Evolutionary conservation across 257 asterid genomes (phyloP), one percentile per base, ranked within the genome.

Genomic region (Verbascum thapsus): DNA sequence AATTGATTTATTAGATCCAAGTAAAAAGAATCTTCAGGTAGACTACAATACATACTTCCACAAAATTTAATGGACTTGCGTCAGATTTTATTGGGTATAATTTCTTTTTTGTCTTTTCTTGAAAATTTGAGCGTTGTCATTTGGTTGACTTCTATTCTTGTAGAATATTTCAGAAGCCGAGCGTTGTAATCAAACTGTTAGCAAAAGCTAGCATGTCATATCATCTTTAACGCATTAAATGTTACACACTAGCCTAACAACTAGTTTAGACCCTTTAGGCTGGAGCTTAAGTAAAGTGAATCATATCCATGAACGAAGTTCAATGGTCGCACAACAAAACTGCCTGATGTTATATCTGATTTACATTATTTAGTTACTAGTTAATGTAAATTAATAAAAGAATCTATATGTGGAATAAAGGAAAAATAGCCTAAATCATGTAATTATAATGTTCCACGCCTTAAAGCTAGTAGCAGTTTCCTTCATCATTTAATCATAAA

Each of bases 21-120:
- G 79, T 72, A 97, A 90, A 59, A 85, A 83, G 78, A 87, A 83
- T 75, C 99, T 94, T 67, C 97, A 83, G 99, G 99, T 94, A 73
- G 72, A 48, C 38, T n/a, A 37, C 52, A 38, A 13, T 16, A 30
- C 57, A 19, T 38, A 23, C 67, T 69, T 53, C n/a, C 38, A 37
- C 7, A 18, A 43, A 39, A 52, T 18, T 23, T 19, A 53, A 52
- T 8, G 45, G 32, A 26, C 2, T 70, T 51, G 15, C 65, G 53
- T 45, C 61, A 58, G 18, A 40, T 32, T 45, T 40, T 41, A 41
- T 40, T 47, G 34, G 10, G 10, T 11, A 20, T 48, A 11, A 68
- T 52, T 45, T 60, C 26, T 13, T n/a, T 58, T 52, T 40, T 64
- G 38, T 68, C 55, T n/a, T 47, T 38, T 76, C n/a, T n/a, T n/a